Base-by-base conservation (phyloP, 257 asterid species). In the Hygrophila difformis region DNA sequence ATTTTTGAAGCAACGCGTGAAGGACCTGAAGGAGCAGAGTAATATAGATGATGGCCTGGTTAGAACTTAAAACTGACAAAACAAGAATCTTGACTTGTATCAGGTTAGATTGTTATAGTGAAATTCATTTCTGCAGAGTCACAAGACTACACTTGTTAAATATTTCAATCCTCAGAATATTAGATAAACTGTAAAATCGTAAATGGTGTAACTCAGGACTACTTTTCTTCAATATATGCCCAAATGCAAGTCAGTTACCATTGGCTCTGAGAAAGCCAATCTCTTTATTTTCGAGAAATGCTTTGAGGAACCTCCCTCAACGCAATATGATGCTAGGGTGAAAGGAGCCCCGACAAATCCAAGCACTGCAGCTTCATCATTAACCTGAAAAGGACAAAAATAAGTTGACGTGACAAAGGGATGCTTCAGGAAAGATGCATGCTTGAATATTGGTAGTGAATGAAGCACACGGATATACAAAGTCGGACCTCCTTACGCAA, bases 331-430 rank as follows among this genome's bases (percentile, higher is more conserved):
- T 14, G 99, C 99, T 28, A 91, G 73, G 44, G 99, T 86, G 67
- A 91, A 91, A 10, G 99, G 96, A 11, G 99, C 99, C 55, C 96
- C 99, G 38, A 91, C 96, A 34, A 91, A 91, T 47, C 99, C 99
- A 29, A 91, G 84, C 46, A 86, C 84, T n/a, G 96, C 99, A n/a
- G 96, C 96, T 61, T 91, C 93, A 44, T 78, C 78, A 48, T 86
- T 78, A 51, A 89, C 94, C 98, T 89, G 72, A 31, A 4, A 53
- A 47, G 2, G 38, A 60, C 3, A n/a, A 29, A 51, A 24, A 44
- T 11, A 34, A 38, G 49, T 70, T 29, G 36, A 8, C 12, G 20
- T 11, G 3, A 2, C 6, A 26, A 26, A 26, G 7, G 34, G 23
- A 44, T 15, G 24, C 47, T 35, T 20, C 24, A 38, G 36, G 23